Evolutionary conservation across 2,329 filamentous ascomycete genomes (phyloP).

Genomic region (Hypoxylon sp.): DNA sequence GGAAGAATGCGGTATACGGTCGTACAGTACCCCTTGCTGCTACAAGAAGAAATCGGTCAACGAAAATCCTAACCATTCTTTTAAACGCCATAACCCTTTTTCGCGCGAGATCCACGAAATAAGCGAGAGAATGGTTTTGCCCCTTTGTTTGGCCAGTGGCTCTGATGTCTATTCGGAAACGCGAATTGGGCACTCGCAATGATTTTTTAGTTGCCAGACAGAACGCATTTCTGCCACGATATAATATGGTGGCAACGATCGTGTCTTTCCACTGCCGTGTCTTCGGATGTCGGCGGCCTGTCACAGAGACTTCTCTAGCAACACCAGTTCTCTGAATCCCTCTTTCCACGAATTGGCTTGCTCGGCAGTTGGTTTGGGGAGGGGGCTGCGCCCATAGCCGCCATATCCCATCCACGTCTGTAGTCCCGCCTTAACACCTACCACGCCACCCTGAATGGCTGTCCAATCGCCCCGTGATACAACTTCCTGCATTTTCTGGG

Average conservation of each 20-base stretch:
- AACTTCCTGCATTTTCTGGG: slow-evolving; percentile 74
- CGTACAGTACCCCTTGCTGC: slow-evolving; percentile 22
- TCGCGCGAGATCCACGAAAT: slow-evolving; percentile 7
- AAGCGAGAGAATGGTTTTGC: slow-evolving; percentile 4
- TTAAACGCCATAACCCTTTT: slow-evolving; percentile 24
- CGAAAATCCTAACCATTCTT: slow-evolving; percentile 24
- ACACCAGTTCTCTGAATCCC: slow-evolving; percentile 67
- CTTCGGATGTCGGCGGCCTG: slow-evolving; percentile 41
- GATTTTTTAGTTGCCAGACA: slow-evolving; percentile 1
- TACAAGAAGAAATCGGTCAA: slow-evolving; percentile 8
- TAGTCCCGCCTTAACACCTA: slow-evolving; percentile 78
- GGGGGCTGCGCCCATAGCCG: slow-evolving; percentile 65
- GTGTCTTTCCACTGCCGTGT: slow-evolving; percentile 26
- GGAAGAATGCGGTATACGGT: slow-evolving; percentile 10
- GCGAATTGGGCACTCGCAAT: slow-evolving; percentile 6
- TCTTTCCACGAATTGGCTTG: slow-evolving; percentile 68
- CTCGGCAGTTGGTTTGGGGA: slow-evolving; percentile 66
- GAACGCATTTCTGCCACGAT: slow-evolving; percentile 12
- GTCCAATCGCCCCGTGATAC: slow-evolving; percentile 80
- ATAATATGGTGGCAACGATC: slow-evolving; percentile 22
- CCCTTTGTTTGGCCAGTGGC: slow-evolving; percentile 3
- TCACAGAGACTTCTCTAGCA: slow-evolving; percentile 66
- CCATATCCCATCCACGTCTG: slow-evolving; percentile 78
- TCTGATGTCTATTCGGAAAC: slow-evolving; percentile 19
- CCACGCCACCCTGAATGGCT: slow-evolving; percentile 78